Conservation (phyloP, 2,329 filamentous ascomycete species). For the Microcyclosporella mali region DNA sequence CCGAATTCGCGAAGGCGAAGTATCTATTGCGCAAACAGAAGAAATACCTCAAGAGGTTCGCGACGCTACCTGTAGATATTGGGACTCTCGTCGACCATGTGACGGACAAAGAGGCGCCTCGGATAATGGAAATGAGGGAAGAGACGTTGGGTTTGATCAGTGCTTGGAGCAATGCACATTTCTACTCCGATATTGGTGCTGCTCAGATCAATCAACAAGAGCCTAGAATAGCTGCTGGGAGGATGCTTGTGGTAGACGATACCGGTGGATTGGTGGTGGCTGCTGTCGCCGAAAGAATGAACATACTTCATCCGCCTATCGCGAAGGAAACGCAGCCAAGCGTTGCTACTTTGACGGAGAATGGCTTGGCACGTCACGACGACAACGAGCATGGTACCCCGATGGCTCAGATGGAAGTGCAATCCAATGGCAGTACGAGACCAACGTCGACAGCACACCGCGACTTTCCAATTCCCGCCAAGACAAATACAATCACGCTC, state of each 20-base stretch:
- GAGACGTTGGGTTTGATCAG: constrained; percentile 75
- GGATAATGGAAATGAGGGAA: constrained; percentile 78
- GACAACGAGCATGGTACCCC: constrained; percentile 1
- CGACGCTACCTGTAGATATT: constrained; percentile 76
- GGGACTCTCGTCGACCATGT: constrained; percentile 69
- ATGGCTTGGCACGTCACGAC: too few relatives aligned
- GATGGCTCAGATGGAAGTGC: neutral
- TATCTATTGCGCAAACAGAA: constrained; percentile 91
- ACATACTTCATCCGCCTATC: constrained; percentile 51
- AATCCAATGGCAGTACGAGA: constrained; percentile 9
- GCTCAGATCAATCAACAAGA: constrained; percentile 7
- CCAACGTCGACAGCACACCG: constrained; percentile 40
- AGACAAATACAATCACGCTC: constrained; percentile 70
- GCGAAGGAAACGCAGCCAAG: constrained; percentile 1
- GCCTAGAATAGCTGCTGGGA: constrained; percentile 43
- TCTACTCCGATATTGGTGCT: constrained; percentile 37
- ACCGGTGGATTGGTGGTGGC: constrained; percentile 77
- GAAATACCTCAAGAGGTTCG: constrained; percentile 88
- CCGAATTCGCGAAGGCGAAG: constrained; percentile 85
- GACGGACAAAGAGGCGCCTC: constrained; percentile 69
- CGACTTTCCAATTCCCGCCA: constrained; percentile 55
- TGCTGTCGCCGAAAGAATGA: constrained; percentile 83
- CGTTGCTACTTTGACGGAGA: constrained; percentile 1
- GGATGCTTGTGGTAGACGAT: constrained; percentile 82
- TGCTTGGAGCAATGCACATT: constrained; percentile 88